These are phyloP conservation scores for Blastocystis sp. DNA, from an alignment of 352 stramenopile species.

Conservation along the genomic window DNA sequence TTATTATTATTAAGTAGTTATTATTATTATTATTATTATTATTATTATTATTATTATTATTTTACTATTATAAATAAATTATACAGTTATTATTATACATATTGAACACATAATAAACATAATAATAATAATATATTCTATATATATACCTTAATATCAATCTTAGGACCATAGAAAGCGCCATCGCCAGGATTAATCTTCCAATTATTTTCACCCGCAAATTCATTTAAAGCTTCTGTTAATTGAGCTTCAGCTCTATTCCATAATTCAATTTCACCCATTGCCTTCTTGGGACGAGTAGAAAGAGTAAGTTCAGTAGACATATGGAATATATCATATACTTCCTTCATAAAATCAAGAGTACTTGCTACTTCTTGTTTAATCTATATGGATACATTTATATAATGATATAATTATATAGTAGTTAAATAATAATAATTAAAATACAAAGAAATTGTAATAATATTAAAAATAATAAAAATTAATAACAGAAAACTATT, in stretches of 20 bases:
- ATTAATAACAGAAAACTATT: constrained; percentile 37
- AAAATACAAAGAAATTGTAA: too few relatives aligned
- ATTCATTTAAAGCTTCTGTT: constrained; percentile 71
- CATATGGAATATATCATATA: constrained; percentile 93
- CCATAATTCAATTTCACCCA: constrained; percentile 76
- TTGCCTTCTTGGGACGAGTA: constrained; percentile 80
- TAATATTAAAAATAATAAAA: constrained; percentile 40
- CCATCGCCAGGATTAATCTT: constrained; percentile 82
- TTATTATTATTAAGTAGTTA: too few relatives aligned
- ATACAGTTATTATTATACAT: background rate
- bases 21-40: constrained; percentile 46
- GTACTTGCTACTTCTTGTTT: constrained; percentile 62
- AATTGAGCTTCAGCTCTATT: constrained; percentile 59
- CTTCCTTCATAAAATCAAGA: constrained; percentile 82
- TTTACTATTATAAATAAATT: background rate
- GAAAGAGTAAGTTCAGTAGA: constrained; percentile 84
- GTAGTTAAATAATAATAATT: background rate
- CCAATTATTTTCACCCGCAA: constrained; percentile 77
- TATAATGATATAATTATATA: background rate
- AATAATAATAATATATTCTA: too few relatives aligned
- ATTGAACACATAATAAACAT: too few relatives aligned
- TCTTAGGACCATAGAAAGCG: constrained; percentile 96
- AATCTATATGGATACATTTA: constrained; percentile 47
- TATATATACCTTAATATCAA: constrained; percentile 96
- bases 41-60: too few relatives aligned